Evolutionary conservation across 805 yeast genomes (phyloP).

Genomic region (Ogataea parapolymorpha): DNA sequence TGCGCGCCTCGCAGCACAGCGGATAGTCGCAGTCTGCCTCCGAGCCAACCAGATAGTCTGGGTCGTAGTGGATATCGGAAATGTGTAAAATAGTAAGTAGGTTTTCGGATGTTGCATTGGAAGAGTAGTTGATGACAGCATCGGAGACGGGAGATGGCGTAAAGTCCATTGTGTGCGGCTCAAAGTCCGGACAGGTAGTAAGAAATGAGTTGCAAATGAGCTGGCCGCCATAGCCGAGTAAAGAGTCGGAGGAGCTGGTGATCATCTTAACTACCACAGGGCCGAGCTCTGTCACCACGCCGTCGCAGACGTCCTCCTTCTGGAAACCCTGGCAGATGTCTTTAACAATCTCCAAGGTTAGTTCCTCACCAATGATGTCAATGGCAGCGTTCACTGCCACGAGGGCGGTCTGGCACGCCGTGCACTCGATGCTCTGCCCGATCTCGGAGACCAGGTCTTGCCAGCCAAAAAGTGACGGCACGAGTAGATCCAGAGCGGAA

Average conservation of each 20-base stretch:
- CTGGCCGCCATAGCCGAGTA: neutral
- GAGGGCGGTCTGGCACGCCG: neutral
- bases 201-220: slow-evolving; percentile 1
- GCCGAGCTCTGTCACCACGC: neutral
- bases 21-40: slow-evolving; percentile 3
- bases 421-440: slow-evolving; percentile 1
- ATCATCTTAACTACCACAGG: neutral
- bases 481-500: neutral
- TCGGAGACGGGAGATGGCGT: neutral
- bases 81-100: neutral
- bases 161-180: slow-evolving; percentile 1
- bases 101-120: neutral
- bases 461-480: slow-evolving; percentile 2
- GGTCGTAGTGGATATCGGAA: slow-evolving; percentile 2
- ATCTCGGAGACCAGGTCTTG: neutral
- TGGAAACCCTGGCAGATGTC: neutral
- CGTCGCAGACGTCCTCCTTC: neutral
- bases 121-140: neutral
- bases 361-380: slow-evolving; percentile 1
- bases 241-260: neutral
- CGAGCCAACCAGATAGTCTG: neutral
- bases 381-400: neutral
- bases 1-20: slow-evolving; percentile 1
- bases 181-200: slow-evolving; percentile 1
- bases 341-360: neutral